A percentile compares a stretch with the other conserved stretches of the same genome.
Conservation (phyloP, 768 basidiomycete genomes). For the Calocybe gangraenosa region DNA sequence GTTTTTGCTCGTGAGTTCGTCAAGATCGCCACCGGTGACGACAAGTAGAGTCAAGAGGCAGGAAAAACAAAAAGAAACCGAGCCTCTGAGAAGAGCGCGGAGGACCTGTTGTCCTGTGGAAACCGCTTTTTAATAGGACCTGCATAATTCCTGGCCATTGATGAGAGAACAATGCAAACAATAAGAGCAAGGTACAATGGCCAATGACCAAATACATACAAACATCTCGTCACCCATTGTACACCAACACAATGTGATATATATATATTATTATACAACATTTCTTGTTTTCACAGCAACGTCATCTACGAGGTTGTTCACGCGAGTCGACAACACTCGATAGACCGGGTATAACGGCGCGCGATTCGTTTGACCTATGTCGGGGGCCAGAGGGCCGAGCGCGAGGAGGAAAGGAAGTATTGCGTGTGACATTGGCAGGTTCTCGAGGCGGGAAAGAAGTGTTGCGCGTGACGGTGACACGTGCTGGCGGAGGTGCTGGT, state of each 20-base stretch:
- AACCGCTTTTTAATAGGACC: no score
- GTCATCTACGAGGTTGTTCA: no score
- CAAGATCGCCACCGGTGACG: constrained; percentile 18
- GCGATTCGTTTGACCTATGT: constrained; percentile 13
- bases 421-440: neutral
- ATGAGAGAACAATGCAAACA: no score
- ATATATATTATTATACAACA: no score
- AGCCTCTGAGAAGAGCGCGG: no score
- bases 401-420: constrained; percentile 16
- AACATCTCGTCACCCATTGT: no score
- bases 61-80: neutral
- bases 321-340: neutral
- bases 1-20: constrained; percentile 1
- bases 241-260: no score
- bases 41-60: constrained; percentile 3
- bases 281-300: no score
- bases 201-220: no score
- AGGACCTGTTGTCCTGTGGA: no score
- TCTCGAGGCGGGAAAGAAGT: neutral
- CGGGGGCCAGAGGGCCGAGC: constrained; percentile 35
- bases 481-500: neutral
- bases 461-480: neutral
- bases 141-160: no score
- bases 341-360: constrained; percentile 3
- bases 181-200: no score